phyloP scores from a whole-genome alignment of 805 yeast genomes.

The Lipomyces yamanashiensis region DNA sequence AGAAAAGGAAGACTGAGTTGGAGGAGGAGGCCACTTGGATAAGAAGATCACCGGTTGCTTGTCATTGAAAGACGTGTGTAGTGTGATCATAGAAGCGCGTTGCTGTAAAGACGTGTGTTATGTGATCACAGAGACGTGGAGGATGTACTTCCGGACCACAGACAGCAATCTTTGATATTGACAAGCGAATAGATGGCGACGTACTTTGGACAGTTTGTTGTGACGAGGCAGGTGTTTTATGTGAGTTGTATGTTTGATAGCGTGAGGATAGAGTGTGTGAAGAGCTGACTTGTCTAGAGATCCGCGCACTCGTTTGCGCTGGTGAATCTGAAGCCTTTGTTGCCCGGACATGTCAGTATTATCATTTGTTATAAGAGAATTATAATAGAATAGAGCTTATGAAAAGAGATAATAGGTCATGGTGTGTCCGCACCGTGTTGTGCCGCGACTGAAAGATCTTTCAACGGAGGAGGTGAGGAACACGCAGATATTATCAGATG shows the following conservation, averaged over 20 bases:
- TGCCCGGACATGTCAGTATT: conserved; percentile 77
- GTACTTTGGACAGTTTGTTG: conserved; percentile 38
- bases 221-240: conserved; percentile 40
- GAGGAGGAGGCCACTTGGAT: background rate
- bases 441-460: conserved; percentile 69
- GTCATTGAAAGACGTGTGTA: background rate
- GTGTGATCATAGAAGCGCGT: background rate
- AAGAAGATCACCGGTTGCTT: background rate
- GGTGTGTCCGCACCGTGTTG: conserved; percentile 79
- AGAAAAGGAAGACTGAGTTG: background rate
- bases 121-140: background rate
- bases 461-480: conserved; percentile 60
- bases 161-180: background rate
- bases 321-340: conserved; percentile 89
- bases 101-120: background rate
- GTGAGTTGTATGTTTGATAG: conserved; percentile 10
- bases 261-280: too few relatives aligned
- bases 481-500: background rate
- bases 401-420: conserved; percentile 49
- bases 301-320: conserved; percentile 76
- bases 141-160: background rate
- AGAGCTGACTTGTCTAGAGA: conserved; percentile 45
- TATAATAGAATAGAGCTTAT: background rate
- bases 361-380: background rate
- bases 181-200: conserved; percentile 22